Evolutionary conservation across 2,329 filamentous ascomycete genomes (phyloP), one percentile per base, ranked within the genome.

Genomic region (Colletotrichum noveboracense): DNA sequence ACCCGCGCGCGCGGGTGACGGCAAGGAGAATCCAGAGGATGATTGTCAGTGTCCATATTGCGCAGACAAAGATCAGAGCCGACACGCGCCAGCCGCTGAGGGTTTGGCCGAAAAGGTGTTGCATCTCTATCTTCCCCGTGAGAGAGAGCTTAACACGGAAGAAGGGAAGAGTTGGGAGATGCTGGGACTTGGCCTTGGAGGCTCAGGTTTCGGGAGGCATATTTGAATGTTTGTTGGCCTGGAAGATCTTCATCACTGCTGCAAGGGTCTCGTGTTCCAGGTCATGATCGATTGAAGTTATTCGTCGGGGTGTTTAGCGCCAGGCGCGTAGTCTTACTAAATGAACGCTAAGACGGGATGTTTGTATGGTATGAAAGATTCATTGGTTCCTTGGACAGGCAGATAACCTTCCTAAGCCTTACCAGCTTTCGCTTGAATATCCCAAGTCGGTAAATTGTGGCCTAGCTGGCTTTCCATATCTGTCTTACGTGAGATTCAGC

Each of bases 141-240:
- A n/a, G 9, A 43, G 38, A 43, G 38, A 18, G 36, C 26, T 26
- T 26, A 26, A 26, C 26, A 26, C 26, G 26, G 26, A 26, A 26
- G 26, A 26, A 26, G 26, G 26, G 26, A 26, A 26, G 26, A 26
- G 4, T 26, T 26, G 26, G 16, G 16, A 38, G 14, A 28, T 28
- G 26, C 26, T 26, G 4, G 26, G 26, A 26, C 26, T 26, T 26
- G 26, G 26, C 26, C 26, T 5, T 26, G 26, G 26, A 26, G 26
- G 26, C 26, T 28, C 6, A 43, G 38, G 38, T 43, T 1, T 43
- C 18, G 38, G 18, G 18, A 43, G 38, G 0, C 18, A 3, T 43
- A 43, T 43, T 12, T n/a, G 38, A 43, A 43, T 43, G 9, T 0
- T 5, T 1, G 0, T 5, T n/a, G 38, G 0, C 18, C 5, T 1